Conservation (phyloP, 208 protist genomes). For the Leishmania gerbilli region DNA sequence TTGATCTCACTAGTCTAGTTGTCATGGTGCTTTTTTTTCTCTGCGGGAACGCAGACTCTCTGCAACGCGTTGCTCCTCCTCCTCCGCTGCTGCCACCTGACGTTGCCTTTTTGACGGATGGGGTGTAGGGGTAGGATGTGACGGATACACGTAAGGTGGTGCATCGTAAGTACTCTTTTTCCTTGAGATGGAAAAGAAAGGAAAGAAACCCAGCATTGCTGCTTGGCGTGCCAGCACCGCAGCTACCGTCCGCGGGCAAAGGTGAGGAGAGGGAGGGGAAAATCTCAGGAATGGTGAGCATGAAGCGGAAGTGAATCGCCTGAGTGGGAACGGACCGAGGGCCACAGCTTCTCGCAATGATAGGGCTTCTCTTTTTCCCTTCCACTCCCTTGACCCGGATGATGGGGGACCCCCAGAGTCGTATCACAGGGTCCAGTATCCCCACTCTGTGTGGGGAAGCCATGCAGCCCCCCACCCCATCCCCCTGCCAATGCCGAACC, state of each 20-base stretch:
- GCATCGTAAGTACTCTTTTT: background rate
- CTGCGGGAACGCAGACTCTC: background rate
- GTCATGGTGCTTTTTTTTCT: background rate
- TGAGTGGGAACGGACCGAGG: background rate
- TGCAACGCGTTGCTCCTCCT: background rate
- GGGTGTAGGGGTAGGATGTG: background rate
- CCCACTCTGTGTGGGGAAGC: background rate
- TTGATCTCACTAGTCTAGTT: background rate
- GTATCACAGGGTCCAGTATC: background rate
- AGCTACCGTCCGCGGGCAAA: background rate
- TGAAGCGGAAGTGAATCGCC: background rate
- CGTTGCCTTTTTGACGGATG: background rate
- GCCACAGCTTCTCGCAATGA: background rate
- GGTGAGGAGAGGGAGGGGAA: background rate
- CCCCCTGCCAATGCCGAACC: background rate
- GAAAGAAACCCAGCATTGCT: background rate
- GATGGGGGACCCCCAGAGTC: background rate
- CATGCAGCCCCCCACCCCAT: background rate
- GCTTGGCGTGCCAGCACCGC: background rate
- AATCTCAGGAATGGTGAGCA: background rate
- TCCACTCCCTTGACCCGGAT: background rate
- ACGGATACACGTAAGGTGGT: constrained; percentile 1
- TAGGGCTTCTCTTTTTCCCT: background rate
- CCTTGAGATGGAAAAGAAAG: background rate
- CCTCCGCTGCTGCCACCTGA: background rate